Base-by-base conservation (phyloP, 2,329 filamentous ascomycete species). In the Botryosphaeria dothidea region DNA sequence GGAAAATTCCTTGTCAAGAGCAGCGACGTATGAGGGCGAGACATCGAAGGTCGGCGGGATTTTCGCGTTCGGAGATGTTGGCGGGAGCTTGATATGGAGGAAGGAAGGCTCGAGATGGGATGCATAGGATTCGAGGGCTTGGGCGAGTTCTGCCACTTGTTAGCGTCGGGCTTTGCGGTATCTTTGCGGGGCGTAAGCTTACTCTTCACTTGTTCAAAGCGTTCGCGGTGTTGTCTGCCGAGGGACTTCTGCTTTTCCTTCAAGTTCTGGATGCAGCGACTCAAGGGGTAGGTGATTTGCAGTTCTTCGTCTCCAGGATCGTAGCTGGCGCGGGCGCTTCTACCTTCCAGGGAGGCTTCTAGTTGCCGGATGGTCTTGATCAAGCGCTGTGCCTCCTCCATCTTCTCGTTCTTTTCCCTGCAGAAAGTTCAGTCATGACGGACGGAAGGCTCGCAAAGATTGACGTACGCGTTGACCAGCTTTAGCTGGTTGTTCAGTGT, bases 181-280 rank as follows among this genome's bases (percentile, higher is more conserved):
- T 17, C 27, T 13, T 34, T 2, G 6, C 9, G 17, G 25, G 31
- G 17, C 11, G 13, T 19, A 25, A 21, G 79, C 90, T 71, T 81
- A 96, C 92, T 97, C 80, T 92, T 94, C 66, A 98, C 92, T 82
- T 98, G 93, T 75, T 97, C 93, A 72, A 92, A 97, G 67, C 95
- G 90, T 79, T 98, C 93, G 68, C 88, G 90, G 78, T 99, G 93
- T 66, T 95, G 81, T 74, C 90, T 92, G 79, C 87, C 88, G 70
- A 98, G 86, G 60, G 91, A 88, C 66, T 82, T 84, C 73, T 97
- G 91, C 80, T 95, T 97, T 77, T 97, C 93, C 77, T 92, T 94
- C 63, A 99, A 84, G 19, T 78, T 80, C 73, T 91, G 86, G 67
- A 99, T 82, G 76, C 96, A 99, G 69, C 87, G 85, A 52, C 86